Conservation (phyloP, 305 asterid genomes). For the Petunia hybrid region DNA sequence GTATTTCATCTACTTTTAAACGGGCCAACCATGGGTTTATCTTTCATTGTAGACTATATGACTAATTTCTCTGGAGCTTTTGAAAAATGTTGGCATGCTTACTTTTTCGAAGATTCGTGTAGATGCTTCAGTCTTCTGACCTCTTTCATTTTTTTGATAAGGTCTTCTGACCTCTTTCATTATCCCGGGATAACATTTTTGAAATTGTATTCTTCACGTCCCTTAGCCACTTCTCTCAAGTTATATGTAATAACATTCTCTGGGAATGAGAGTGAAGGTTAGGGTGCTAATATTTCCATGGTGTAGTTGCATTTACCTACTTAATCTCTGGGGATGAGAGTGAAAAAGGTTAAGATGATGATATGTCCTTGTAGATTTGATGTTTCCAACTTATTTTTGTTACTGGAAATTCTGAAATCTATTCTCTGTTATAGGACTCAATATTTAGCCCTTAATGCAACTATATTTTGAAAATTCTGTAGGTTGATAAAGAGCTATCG, state of each 20-base stretch:
- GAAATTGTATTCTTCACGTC: background rate
- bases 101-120: background rate
- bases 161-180: background rate
- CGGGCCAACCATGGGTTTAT: slow-evolving; percentile 15
- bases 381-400: too few species aligned
- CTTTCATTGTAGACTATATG: background rate
- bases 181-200: background rate
- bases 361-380: background rate
- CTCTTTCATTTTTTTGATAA: too few species aligned
- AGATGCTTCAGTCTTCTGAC: background rate
- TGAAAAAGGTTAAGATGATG: background rate
- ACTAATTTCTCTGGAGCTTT: background rate
- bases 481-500: slow-evolving; percentile 83
- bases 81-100: background rate
- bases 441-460: background rate
- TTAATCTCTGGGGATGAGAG: slow-evolving; percentile 8
- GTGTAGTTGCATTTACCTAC: slow-evolving; percentile 10
- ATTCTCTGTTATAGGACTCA: background rate
- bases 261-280: background rate
- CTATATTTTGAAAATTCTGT: slow-evolving; percentile 35
- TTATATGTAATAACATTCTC: background rate
- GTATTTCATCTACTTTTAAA: background rate
- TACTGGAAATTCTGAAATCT: background rate
- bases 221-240: background rate
- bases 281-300: background rate